Evolutionary conservation across 2,329 filamentous ascomycete genomes (phyloP), one percentile per base, ranked within the genome.

Genomic region (Claviceps humidiphila): DNA sequence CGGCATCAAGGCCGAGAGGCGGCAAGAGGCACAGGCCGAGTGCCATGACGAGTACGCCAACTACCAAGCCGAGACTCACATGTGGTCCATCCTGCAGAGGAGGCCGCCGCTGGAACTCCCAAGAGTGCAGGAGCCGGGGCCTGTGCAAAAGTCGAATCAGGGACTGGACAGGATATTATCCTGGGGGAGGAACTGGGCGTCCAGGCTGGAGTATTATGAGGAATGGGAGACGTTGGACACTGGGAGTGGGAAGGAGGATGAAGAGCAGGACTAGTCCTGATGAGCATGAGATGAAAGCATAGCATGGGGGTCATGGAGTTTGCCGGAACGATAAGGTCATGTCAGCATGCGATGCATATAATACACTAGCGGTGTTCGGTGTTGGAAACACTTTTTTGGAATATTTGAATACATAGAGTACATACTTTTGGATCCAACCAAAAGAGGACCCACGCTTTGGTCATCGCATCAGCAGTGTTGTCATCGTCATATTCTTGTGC

Each of bases 81-180:
- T 78, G 64, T 77, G 75, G 75, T 58, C 61, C 9, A 53, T 76
- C 16, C 54, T 77, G 20, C 67, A 68, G 42, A 64, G 62, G 58
- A 60, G 63, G 37, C 69, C 71, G 2, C 69, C 68, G 0, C 60
- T 60, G 53, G 64, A 64, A 26, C 43, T 66, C 47, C 60, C 62
- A 7, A 68, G 61, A 57, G 55, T 59, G 26, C 61, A 62, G 5
- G 60, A 64, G 20, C 63, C 63, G 1, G 64, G 61, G 4, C 59
- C 56, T 14, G 39, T 61, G 24, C 58, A 59, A 30, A 60, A 61
- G 38, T 63, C 61, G 13, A 66, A 58, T 16, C 47, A 62, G 49
- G 63, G 64, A 4, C 60, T 72, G 5, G 66, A 69, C 52, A 63
- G 65, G 34, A 54, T 70, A 30, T 67, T 68, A 48, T 63, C 69